A percentile compares a stretch with the other conserved stretches of the same genome.
Evolutionary conservation across 768 basidiomycete species (phyloP).

Genomic region (Amanita fuliginea): DNA sequence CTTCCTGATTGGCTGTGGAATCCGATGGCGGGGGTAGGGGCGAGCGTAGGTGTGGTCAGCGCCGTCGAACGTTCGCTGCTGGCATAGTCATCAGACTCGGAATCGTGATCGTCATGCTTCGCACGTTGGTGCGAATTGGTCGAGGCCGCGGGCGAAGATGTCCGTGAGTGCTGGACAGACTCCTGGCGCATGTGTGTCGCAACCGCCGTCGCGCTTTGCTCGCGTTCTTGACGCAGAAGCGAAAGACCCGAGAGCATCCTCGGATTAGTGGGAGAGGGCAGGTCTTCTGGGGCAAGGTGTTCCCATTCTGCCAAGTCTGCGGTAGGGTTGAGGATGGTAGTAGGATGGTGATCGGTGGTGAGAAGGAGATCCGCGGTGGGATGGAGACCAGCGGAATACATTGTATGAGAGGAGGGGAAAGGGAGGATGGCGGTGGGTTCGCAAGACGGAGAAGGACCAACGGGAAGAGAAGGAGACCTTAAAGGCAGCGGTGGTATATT

Average conservation of each 20-base stretch:
- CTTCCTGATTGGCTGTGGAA: neutral
- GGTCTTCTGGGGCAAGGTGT: neutral
- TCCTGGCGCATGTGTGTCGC: no score
- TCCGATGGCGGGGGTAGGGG: neutral
- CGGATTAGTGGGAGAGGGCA: neutral
- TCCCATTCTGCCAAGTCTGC: neutral
- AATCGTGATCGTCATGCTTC: neutral
- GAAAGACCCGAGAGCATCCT: constrained; percentile 1
- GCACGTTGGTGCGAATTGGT: neutral
- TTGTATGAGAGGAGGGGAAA: neutral
- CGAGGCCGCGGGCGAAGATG: no score
- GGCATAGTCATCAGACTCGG: neutral
- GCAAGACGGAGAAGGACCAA: no score
- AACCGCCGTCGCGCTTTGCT: neutral
- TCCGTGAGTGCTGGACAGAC: no score
- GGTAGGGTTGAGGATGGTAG: neutral
- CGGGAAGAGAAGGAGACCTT: neutral
- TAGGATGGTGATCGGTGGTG: neutral
- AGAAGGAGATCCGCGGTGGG: neutral
- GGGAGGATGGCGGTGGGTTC: no score
- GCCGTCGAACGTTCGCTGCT: constrained; percentile 2
- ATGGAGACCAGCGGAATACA: neutral
- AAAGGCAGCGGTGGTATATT: constrained; percentile 25
- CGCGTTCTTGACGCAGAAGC: neutral
- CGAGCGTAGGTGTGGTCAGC: neutral